Evolutionary conservation across 208 protist species (phyloP).

Genomic region (Phytomonas sp.): DNA sequence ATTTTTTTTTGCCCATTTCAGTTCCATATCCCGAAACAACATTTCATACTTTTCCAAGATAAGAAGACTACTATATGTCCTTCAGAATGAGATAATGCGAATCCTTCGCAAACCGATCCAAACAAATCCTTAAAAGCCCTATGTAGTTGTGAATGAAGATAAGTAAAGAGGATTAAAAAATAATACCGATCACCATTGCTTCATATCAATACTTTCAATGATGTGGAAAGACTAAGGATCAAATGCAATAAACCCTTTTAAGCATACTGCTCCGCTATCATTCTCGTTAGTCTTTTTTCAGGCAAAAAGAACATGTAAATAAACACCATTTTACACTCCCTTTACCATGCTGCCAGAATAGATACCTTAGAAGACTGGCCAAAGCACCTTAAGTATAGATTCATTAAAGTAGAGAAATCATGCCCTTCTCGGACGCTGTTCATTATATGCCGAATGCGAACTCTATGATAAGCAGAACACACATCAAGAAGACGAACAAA

Average conservation of each 20-base stretch:
- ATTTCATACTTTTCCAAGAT: neutral
- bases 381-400: conserved; percentile 1
- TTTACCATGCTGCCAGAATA: neutral
- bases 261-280: neutral
- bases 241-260: neutral
- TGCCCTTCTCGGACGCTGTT: neutral
- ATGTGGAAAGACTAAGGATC: neutral
- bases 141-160: neutral
- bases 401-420: conserved; percentile 1
- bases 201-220: neutral
- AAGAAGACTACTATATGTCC: neutral
- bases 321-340: neutral
- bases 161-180: conserved; percentile 13
- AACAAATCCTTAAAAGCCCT: neutral
- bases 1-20: neutral
- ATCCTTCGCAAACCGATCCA: neutral
- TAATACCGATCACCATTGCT: neutral
- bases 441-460: conserved; percentile 42
- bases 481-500: conserved; percentile 53
- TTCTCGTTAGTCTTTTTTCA: conserved; percentile 1
- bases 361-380: conserved; percentile 1
- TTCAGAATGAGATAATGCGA: neutral
- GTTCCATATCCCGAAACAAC: neutral
- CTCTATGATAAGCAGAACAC: conserved; percentile 84
- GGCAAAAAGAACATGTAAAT: neutral